Base-by-base conservation (phyloP, 2,329 filamentous ascomycete species). In the Anisogramma anomala region DNA sequence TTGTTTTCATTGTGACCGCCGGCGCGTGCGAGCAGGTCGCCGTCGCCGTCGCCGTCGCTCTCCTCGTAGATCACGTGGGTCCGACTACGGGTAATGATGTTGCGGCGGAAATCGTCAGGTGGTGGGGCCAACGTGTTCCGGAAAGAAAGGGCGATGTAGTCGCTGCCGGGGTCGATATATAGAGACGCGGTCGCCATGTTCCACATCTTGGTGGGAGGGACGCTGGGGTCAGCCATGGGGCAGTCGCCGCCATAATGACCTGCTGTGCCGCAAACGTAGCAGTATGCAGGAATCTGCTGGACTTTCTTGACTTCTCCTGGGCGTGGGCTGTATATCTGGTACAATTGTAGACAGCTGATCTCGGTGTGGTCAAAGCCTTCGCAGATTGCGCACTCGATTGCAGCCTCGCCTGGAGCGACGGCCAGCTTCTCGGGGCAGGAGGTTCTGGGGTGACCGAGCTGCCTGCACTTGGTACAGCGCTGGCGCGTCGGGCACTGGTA, bases 201-300 rank as follows among this genome's bases (percentile, higher is more conserved):
- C 73, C 74, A 79, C 0, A 70, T 74, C 35, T 66, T 61, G 45
- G 36, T 48, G 7, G 39, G 46, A 26, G 45, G 41, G 13, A 44
- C 2, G 13, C 28, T 44, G 14, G 15, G 33, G n/a, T 46, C 25
- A 10, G 39, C 39, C 28, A 59, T 45, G 3, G 53, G 56, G 53
- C 77, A 82, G 41, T 78, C 74, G 10, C 67, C 62, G 1, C 72
- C 70, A 52, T 69, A 79, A 54, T 82, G 77, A 6, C 65, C 64
- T 20, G 59, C 52, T 11, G 54, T 55, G 19, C 74, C 77, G 50
- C 77, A 82, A 26, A 54, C 56, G 43, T 74, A 75, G 56, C 77
- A 81, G 39, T 65, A 70, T 1, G 65, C 58, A 0, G 65, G 64
- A 15, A 81, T 64, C 22, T 57, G 55, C 36, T 58, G 59, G 28